Evolutionary conservation across 495 filamentous ascomycete species (phyloP).

Genomic region (Penicillium mononematosum): DNA sequence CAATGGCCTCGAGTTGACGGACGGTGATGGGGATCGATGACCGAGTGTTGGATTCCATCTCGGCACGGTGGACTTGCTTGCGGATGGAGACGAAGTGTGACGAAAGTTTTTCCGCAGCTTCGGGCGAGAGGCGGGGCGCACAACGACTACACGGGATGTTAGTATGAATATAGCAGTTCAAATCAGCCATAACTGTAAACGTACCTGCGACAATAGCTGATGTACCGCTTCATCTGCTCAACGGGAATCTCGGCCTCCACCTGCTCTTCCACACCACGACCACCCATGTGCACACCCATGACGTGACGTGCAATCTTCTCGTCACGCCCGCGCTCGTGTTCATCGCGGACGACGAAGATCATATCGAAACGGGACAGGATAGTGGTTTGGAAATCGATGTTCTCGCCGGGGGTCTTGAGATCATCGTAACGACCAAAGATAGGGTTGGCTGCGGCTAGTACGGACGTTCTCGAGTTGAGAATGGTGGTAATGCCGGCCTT

Average conservation of each 20-base stretch:
- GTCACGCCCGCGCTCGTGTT: constrained; percentile 85
- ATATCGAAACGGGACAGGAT: constrained; percentile 99
- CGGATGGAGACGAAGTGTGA: constrained; percentile 97
- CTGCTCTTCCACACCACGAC: constrained; percentile 78
- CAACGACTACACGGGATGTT: constrained; percentile 63
- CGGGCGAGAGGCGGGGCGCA: constrained; percentile 85
- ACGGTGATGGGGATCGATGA: constrained; percentile 97
- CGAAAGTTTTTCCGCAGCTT: constrained; percentile 94
- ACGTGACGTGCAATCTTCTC: constrained; percentile 95
- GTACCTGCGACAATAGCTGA: constrained; percentile 95
- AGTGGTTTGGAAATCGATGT: constrained; percentile 99
- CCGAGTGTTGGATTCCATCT: constrained; percentile 80
- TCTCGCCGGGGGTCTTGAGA: constrained; percentile 94
- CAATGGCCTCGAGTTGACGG: constrained; percentile 93
- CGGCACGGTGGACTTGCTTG: constrained; percentile 87
- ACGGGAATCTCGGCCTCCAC: constrained; percentile 83
- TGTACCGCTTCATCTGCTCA: constrained; percentile 97
- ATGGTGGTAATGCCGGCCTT: constrained; percentile 99
- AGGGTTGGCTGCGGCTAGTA: constrained; percentile 94
- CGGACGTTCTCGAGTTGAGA: constrained; percentile 91
- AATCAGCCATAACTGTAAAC: constrained; percentile 27
- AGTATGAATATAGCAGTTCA: constrained; percentile 23
- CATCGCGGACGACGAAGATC: constrained; percentile 98
- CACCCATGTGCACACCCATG: constrained; percentile 96
- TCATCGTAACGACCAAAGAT: constrained; percentile 98